Percentiles rank a stretch among this genome's conserved stretches.
Conservation (phyloP, 176 grass and related monocot species). For the Paspalum vaginatum region DNA sequence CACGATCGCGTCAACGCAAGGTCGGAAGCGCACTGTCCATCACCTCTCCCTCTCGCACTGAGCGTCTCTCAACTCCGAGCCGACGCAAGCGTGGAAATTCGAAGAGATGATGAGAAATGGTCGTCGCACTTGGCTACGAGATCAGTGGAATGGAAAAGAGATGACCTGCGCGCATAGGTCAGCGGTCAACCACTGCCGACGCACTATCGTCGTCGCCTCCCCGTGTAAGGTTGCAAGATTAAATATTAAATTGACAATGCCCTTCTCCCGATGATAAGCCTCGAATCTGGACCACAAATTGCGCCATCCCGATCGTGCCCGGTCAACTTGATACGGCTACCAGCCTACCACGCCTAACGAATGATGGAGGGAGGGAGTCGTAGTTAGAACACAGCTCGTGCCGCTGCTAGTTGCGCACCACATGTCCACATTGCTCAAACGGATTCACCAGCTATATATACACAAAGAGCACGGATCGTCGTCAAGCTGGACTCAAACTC, state of each 20-base stretch:
- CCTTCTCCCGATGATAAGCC: slow-evolving; percentile 19
- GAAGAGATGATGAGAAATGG: not conserved
- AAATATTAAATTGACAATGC: slow-evolving; percentile 16
- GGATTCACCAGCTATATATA: slow-evolving; percentile 28
- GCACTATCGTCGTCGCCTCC: not conserved
- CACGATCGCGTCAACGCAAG: not conserved
- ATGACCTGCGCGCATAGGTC: slow-evolving; percentile 11
- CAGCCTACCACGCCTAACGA: slow-evolving; percentile 21
- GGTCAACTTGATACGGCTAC: slow-evolving; percentile 35
- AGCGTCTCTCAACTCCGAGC: not conserved
- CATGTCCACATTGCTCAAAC: not conserved
- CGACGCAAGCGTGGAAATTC: not conserved
- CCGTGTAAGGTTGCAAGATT: not conserved
- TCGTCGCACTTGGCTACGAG: not conserved
- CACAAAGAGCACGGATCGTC: slow-evolving; percentile 9
- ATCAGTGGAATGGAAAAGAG: slow-evolving; percentile 10
- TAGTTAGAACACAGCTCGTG: slow-evolving; percentile 21
- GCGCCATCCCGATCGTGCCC: not conserved
- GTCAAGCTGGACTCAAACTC: not conserved
- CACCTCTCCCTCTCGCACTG: not conserved
- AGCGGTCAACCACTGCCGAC: slow-evolving; percentile 46
- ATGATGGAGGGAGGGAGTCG: not conserved
- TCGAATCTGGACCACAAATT: slow-evolving; percentile 7
- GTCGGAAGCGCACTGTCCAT: not conserved
- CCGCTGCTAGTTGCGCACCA: not conserved